Evolutionary conservation across 2,329 filamentous ascomycete species (phyloP), one percentile per base, ranked within the genome.

Genomic region (Phoma sp.): DNA sequence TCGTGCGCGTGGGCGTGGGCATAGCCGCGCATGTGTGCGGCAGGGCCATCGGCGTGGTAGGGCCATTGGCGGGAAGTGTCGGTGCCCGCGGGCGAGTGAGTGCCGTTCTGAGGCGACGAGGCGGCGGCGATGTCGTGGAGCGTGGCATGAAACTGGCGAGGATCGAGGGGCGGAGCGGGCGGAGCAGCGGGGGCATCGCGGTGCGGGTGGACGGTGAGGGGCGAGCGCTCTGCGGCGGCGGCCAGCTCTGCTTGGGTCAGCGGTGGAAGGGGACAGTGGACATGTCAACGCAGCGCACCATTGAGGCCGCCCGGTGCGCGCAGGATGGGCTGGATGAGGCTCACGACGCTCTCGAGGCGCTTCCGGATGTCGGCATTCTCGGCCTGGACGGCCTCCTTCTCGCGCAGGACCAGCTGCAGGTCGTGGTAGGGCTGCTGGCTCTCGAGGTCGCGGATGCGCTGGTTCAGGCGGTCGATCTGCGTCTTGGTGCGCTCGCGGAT

Each of bases 341-440:
- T 79, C 71, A 92, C 76, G 35, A 92, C 84, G 29, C 83, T 81
- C 52, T 85, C 82, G 63, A 96, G 77, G 29, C 87, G 84, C 70
- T 84, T 82, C 68, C 87, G 88, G 61, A 96, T 88, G 61, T 93
- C 89, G 57, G 85, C 84, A 78, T 95, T 94, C 77, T 96, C 91
- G 29, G 85, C 85, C 77, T 92, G 85, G 48, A 92, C 85, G 13
- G 84, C 83, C 70, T 94, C 89, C 78, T 92, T 93, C 74, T 92
- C 87, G 29, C 85, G 82, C 51, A 94, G 75, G 9, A 87, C 90
- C 25, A 85, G 81, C 74, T 96, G 91, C 19, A 96, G 83, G 71
- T 96, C 92, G 71, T 91, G 88, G 66, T 92, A 93, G 0, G 91
- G 91, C 74, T 93, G 87, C 76, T 92, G 89, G 53, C 84, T 88